Conservation (phyloP, 345 rosid species). For the Gossypium rotundifolium region DNA sequence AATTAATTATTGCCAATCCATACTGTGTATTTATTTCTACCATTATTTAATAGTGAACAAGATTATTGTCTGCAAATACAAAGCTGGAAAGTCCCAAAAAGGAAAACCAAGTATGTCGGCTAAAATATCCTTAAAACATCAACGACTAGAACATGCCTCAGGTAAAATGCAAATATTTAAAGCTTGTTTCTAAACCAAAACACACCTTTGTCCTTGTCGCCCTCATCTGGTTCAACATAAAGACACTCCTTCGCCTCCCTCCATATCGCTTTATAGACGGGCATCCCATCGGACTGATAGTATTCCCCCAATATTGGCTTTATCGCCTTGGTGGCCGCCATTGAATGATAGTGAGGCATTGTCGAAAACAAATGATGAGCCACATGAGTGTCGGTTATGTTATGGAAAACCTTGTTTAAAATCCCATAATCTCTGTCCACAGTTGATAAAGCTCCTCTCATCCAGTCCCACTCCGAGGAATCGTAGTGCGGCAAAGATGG, state of each 20-base stretch:
- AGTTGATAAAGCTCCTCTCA: conserved; percentile 76
- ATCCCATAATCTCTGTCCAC: conserved; percentile 85
- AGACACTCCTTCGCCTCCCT: conserved; percentile 92
- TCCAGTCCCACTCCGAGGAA: conserved; percentile 87
- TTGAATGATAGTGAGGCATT: conserved; percentile 85
- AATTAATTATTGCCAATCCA: not conserved
- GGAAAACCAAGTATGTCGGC: not conserved
- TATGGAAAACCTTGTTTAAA: conserved; percentile 76
- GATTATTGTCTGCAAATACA: not conserved
- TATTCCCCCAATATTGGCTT: conserved; percentile 79
- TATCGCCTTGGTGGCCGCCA: conserved; percentile 87
- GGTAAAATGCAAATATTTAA: conserved; percentile 14
- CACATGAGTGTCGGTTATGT: conserved; percentile 85
- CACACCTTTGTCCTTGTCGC: conserved; percentile 53
- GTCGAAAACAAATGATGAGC: conserved; percentile 84
- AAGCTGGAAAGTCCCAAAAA: not conserved
- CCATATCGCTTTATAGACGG: conserved; percentile 60
- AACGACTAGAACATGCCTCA: not conserved
- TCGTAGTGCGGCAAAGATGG: conserved; percentile 77
- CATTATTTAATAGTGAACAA: not conserved
- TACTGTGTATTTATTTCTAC: not conserved
- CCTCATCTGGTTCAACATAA: conserved; percentile 71
- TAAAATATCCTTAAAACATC: not conserved
- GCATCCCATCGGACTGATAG: conserved; percentile 70
- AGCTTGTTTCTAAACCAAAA: conserved; percentile 73